Evolutionary conservation across 2,329 filamentous ascomycete species (phyloP), one percentile per base, ranked within the genome.

Genomic region (Nigrospora oryzae): DNA sequence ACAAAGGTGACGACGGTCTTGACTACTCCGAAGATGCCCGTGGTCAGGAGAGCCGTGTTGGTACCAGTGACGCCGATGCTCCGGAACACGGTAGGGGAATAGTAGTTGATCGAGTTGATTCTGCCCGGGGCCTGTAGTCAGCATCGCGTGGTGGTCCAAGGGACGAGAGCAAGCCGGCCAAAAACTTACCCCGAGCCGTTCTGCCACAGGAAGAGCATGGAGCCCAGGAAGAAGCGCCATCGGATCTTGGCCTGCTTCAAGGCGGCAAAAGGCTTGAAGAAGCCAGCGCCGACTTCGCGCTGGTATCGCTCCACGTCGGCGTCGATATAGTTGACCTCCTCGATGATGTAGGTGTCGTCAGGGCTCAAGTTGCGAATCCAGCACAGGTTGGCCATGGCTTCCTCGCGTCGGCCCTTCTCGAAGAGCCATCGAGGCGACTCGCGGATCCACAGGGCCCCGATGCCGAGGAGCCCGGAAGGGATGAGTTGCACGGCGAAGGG

Each of bases 131-230:
- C 23, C 5, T 7, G 23, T 28, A 28, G 23, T 28, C 23, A 28
- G 23, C 23, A 28, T 10, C 5, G 10, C 23, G 10, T 10, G 23
- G 7, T 28, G 5, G 23, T 6, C n/a, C 5, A 28, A 10, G 23
- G 23, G 23, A 2, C 5, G 8, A 10, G 23, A 28, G 23, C 19
- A 23, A 23, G 6, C 6, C 6, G 6, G 23, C 23, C 23, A 28
- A 28, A 28, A 2, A 28, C 23, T 10, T 10, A 28, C 23, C 85
- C 85, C 3, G 69, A 74, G 41, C 82, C 82, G 54, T 91, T 91
- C 63, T 91, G 86, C 74, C 81, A 89, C 43, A 90, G 68, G 70
- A 90, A 90, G 16, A 91, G 71, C 56, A 86, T 76, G 45, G 77
- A 76, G 39, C 86, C 86, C 11, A 90, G 72, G 60, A 87, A 77